Evolutionary conservation across 2,329 filamentous ascomycete genomes (phyloP), one percentile per base, ranked within the genome.

Genomic region (Orbilia quercus): DNA sequence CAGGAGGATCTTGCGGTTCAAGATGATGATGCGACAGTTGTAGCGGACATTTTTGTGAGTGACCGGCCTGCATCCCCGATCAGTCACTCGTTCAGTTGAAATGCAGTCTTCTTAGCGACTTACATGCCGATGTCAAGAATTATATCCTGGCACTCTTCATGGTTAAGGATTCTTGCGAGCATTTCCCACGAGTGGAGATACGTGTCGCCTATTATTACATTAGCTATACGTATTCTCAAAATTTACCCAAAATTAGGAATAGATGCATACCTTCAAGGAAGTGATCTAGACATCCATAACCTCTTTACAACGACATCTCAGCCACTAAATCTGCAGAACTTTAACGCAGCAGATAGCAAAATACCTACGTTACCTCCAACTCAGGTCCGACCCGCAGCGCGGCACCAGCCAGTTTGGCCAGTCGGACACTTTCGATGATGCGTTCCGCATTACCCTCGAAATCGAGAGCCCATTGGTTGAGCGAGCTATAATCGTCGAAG

Each of bases 241-340:
- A 12, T 12, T 42, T 25, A 82, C 2, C 82, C 78, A 75, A 81
- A 40, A 40, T 25, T 23, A 48, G 57, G 72, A 44, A 7, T 34
- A 20, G 47, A n/a, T 18, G 23, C 9, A 25, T 74, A 76, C 81
- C 80, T 79, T 88, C 86, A 7, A 85, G 81, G 74, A 87, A 89
- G 77, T 90, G 88, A 79, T 92, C 90, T 5, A 90, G 84, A 77
- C 87, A 86, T 62, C 84, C 87, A 83, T 90, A 90, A 48, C 87
- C 88, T n/a, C 82, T 83, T 54, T 85, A 83, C 76, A 85, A 83
- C 53, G 11, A 25, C 9, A 4, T 85, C 81, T 34, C 55, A 42
- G 55, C 50, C 36, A 70, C 48, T 79, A 82, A 58, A 48, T 11
- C 44, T 40, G 1, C 42, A 4, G 16, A 18, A 48, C 14, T 40